These are phyloP conservation scores for Pleurotus djamor DNA, from an alignment of 768 basidiomycete species.

Conservation along the genomic window DNA sequence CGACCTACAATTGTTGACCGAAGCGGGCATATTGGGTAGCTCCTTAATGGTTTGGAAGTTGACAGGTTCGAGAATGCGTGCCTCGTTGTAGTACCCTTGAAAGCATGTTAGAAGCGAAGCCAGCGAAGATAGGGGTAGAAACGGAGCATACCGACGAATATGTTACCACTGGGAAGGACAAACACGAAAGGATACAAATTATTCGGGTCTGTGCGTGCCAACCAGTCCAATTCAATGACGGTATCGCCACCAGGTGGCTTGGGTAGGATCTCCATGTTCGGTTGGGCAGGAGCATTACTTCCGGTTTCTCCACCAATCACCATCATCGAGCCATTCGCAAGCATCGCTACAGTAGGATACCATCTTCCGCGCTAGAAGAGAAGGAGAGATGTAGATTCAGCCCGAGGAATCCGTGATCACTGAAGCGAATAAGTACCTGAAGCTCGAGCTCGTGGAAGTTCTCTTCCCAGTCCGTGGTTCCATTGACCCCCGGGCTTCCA, in stretches of 20 bases:
- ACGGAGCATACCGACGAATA: slow-evolving; percentile 63
- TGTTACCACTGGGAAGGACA: slow-evolving; percentile 63
- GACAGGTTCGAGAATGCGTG: slow-evolving; percentile 65
- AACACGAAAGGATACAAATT: slow-evolving; percentile 80
- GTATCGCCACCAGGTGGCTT: slow-evolving; percentile 64
- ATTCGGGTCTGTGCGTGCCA: slow-evolving; percentile 72
- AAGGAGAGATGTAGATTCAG: not conserved
- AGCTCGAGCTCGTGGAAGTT: slow-evolving; percentile 52
- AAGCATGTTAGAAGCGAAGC: not conserved
- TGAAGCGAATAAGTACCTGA: slow-evolving; percentile 39
- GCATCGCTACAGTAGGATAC: slow-evolving; percentile 68
- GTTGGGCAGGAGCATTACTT: slow-evolving; percentile 62
- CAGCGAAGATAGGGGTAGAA: not conserved
- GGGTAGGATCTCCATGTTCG: slow-evolving; percentile 72
- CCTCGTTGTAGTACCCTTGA: slow-evolving; percentile 78
- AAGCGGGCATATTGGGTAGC: slow-evolving; percentile 73
- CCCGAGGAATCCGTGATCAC: not conserved
- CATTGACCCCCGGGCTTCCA: slow-evolving; percentile 64
- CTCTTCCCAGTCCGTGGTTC: slow-evolving; percentile 82
- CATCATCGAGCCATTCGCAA: slow-evolving; percentile 73
- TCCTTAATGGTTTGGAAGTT: slow-evolving; percentile 59
- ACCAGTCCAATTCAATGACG: slow-evolving; percentile 58
- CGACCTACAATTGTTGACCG: slow-evolving; percentile 59
- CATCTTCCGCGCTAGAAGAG: slow-evolving; percentile 54
- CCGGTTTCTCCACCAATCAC: slow-evolving; percentile 76